Evolutionary conservation across 129 eudicot species (phyloP).

Genomic region (Tagetes patula): DNA sequence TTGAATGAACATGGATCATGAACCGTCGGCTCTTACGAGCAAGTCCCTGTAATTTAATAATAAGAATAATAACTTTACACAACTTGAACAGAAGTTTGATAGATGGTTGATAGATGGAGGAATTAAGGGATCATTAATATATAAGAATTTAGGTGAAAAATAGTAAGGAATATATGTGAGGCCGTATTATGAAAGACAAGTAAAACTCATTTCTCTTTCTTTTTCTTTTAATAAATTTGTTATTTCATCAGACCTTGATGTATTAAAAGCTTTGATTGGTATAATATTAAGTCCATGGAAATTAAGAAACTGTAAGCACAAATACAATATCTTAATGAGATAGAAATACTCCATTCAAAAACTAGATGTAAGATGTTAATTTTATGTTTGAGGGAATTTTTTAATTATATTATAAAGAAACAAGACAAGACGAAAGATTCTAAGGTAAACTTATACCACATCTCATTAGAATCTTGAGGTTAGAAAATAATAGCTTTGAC

Average conservation of each 20-base stretch:
- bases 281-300: neutral
- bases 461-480: too few species aligned
- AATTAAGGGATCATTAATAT: neutral
- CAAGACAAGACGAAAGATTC: too few species aligned
- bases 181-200: neutral
- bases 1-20: too few species aligned
- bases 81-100: too few species aligned
- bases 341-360: neutral
- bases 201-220: neutral
- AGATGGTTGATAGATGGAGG: too few species aligned
- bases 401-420: too few species aligned
- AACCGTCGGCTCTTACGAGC: too few species aligned
- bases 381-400: neutral
- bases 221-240: neutral
- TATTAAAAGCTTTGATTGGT: neutral
- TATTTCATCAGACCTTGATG: neutral
- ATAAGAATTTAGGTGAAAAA: constrained; percentile 11
- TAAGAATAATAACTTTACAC: too few species aligned
- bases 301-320: neutral
- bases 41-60: too few species aligned
- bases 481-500: too few species aligned
- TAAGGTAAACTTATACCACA: too few species aligned
- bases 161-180: constrained; percentile 5
- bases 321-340: neutral
- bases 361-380: neutral